Evolutionary conservation across 2,329 filamentous ascomycete species (phyloP), one percentile per base, ranked within the genome.

Genomic region (Fusarium praegraminearum): DNA sequence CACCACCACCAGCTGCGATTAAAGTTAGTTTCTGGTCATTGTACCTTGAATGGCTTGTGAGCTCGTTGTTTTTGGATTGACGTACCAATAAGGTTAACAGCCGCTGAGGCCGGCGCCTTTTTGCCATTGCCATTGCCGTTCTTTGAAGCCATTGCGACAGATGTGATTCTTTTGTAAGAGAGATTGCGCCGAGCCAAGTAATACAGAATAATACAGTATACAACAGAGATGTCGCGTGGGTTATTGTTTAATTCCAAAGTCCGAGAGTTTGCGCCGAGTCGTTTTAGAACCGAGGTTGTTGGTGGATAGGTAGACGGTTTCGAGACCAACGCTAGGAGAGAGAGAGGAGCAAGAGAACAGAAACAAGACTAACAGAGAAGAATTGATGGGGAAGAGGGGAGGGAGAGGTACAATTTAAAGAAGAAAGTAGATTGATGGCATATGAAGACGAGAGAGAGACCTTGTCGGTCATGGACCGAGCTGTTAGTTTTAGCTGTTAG

Each of bases 51-150:
- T 13, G 26, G 15, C 5, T 11, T 22, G 3, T 18, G 10, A 18
- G 45, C n/a, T 2, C 1, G 4, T 30, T n/a, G 18, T 22, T 32
- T 22, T 36, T 32, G 4, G 15, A 51, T 49, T 24, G 72, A 77
- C 87, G 76, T 85, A 96, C 93, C 93, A 76, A 98, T 94, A 76
- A 98, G 83, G 81, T 98, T 98, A 49, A 93, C 94, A 45, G 94
- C 94, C 69, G 90, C 92, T 58, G 94, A 94, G 64, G 94, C 89
- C 75, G 93, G 91, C 84, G 91, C 89, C 84, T 92, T 95, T 83
- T 85, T 79, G 60, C 65, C 76, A 56, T 85, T 79, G 60, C 65
- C 76, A 56, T 77, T 75, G 49, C 66, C 55, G 33, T 62, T 57
- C 74, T 75, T 61, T 70, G 65, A 73, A 71, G 80, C 73, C 80